A percentile compares a stretch with the other conserved stretches of the same genome.
Evolutionary conservation across 768 basidiomycete species (phyloP).

Genomic region (Pleurotus platypus): DNA sequence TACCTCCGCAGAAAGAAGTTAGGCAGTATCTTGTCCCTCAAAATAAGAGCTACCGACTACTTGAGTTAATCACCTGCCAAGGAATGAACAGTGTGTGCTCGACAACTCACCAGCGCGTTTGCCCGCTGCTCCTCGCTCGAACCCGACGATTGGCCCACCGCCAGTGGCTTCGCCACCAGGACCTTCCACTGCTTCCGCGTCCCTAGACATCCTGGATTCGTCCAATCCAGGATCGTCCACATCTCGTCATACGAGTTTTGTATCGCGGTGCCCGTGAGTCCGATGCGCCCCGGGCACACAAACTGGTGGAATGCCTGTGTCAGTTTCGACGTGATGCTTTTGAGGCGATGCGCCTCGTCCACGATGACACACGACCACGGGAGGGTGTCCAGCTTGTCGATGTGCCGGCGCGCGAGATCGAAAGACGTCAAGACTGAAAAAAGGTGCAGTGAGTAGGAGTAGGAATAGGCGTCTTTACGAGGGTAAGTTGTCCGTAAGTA

Average conservation of each 20-base stretch:
- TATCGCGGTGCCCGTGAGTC: constrained; percentile 75
- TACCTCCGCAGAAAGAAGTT: constrained; percentile 81
- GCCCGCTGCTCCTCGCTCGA: constrained; percentile 62
- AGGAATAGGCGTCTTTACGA: not conserved
- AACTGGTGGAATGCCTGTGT: constrained; percentile 73
- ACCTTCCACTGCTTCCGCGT: constrained; percentile 72
- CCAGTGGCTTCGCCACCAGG: constrained; percentile 66
- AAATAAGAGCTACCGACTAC: constrained; percentile 54
- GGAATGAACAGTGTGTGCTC: not conserved
- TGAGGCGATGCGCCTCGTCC: constrained; percentile 90
- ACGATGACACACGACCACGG: constrained; percentile 73
- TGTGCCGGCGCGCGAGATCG: constrained; percentile 69
- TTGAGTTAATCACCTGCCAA: not conserved
- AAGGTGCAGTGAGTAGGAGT: not conserved
- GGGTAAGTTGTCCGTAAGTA: not conserved
- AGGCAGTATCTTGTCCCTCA: constrained; percentile 72
- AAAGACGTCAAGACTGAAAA: constrained; percentile 75
- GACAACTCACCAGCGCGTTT: constrained; percentile 41
- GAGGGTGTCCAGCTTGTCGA: constrained; percentile 63
- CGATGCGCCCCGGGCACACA: constrained; percentile 66
- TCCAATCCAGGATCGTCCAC: constrained; percentile 92
- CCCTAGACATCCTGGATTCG: constrained; percentile 78
- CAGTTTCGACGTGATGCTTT: constrained; percentile 68
- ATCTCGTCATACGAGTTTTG: constrained; percentile 91
- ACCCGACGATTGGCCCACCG: constrained; percentile 60